Base-by-base conservation (phyloP, 371 early-diverging fungal genomes). In the Haplosporangium sp. region DNA sequence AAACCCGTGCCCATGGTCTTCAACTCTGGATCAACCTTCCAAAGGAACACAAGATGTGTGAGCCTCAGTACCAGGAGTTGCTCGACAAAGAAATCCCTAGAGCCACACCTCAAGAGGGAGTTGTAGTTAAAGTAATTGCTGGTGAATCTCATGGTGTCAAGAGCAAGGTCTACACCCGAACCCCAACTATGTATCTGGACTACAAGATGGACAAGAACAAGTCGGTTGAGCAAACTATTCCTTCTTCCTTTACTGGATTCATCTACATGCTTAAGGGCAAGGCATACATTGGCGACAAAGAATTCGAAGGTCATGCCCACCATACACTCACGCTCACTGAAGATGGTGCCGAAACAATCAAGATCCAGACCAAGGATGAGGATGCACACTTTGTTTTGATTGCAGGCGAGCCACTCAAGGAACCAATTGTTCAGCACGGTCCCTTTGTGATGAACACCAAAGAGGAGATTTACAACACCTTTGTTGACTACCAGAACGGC, bases 181-280 rank as follows among this genome's bases (percentile, higher is more conserved):
- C 60, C 0, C 60, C 60, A n/a, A 59, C 60, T 9, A 39, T 59
- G 60, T 59, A 59, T 39, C n/a, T 59, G 0, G 40, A 40, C 17
- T 59, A 39, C 60, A 59, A 59, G 60, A 59, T 59, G 40, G 60
- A 37, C 60, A 59, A 59, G 60, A 39, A 39, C 60, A 59, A 39
- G 19, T 8, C 60, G 8, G 40, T 59, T 15, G 39, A 59, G 10
- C 60, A 59, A 10, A 39, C 60, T n/a, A 59, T 59, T n/a, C 40
- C 19, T 39, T 17, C 60, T 1, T 39, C 17, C 60, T 59, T 19
- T 40, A 59, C 60, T 40, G 60, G 60, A 39, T 59, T 59, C 60
- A 86, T 91, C 44, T 93, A 93, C 65, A 91, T 90, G 17, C 83
- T 94, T n/a, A 48, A 81, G 34, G 94, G 94, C 8, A 77, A 74